Base-by-base conservation (phyloP, 1,284 basidiomycete species). In the Leucoagaricus sp. region DNA sequence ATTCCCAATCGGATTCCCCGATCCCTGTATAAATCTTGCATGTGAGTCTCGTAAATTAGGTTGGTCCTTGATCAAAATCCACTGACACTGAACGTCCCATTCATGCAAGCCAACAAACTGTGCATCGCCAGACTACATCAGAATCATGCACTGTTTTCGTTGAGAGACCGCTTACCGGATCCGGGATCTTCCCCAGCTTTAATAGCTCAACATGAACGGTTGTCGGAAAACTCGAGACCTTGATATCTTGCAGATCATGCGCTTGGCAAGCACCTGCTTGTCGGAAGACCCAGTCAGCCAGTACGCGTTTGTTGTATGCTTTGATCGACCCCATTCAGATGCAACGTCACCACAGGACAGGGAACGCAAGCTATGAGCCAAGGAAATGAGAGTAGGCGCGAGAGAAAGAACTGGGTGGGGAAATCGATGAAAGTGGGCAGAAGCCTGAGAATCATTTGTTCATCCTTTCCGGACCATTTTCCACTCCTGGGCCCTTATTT, bases 191-290 rank as follows among this genome's bases (percentile, higher is more conserved):
- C 61, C 84, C 80, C 33, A 79, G 68, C 62, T 81, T 84, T 65
- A 91, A 70, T 26, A 96, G 80, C 68, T 96, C 93, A 54, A 91
- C 90, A 62, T 96, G 94, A 8, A 94, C 87, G 2, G 85, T 86
- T 0, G 91, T 94, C 10, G 93, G 92, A 63, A 94, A 85, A 58
- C 78, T 69, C 36, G 84, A 80, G 38, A 79, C 79, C 8, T 73
- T 60, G 62, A 89, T 87, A 91, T 76, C 91, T 87, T 41, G 74
- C 82, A n/a, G 82, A 72, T 60, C 79, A 73, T 10, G 83, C 83
- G 9, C 78, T 58, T 80, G 70, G 29, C 80, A 82, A n/a, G 85
- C 86, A 17, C 81, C 82, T 38, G 86, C 69, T 67, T 88, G 87
- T 6, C 82, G 84, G 64, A 91, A 90, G 36, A 68, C 70, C 89